Evolutionary conservation across 805 yeast genomes (phyloP).

Genomic region (Candida glaebosa): DNA sequence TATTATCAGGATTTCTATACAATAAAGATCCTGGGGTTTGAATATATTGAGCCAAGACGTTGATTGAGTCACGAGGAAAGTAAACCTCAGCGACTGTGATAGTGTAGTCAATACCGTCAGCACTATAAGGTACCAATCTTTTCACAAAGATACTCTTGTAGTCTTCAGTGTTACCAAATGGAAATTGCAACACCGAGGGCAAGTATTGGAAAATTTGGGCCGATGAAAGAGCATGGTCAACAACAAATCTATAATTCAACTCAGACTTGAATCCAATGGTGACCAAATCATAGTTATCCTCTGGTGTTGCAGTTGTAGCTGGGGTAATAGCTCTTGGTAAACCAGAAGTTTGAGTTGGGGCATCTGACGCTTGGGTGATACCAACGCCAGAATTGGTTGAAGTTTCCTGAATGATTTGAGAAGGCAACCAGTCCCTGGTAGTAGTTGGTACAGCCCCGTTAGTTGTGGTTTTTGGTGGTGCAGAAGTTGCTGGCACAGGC

Average conservation of each 20-base stretch:
- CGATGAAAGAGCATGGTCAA: constrained; percentile 64
- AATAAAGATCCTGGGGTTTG: constrained; percentile 51
- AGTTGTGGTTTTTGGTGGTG: constrained; percentile 2
- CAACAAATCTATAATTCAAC: constrained; percentile 83
- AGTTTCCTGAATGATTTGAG: constrained; percentile 20
- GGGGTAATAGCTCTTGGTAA: constrained; percentile 83
- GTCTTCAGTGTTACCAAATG: constrained; percentile 42
- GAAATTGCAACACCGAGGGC: constrained; percentile 67
- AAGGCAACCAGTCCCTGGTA: constrained; percentile 27
- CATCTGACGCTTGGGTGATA: constrained; percentile 6
- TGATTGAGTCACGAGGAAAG: constrained; percentile 58
- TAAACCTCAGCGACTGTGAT: constrained; percentile 88
- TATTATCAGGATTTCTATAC: constrained; percentile 55
- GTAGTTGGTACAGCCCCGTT: constrained; percentile 8
- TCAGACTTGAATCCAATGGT: constrained; percentile 76
- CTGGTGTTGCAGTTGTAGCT: constrained; percentile 44
- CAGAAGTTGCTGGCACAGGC: neutral
- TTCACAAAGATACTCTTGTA: constrained; percentile 51
- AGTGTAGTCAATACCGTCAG: constrained; percentile 51
- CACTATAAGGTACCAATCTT: constrained; percentile 72
- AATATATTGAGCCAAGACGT: constrained; percentile 47
- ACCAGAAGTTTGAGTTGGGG: constrained; percentile 37
- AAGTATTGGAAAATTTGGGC: constrained; percentile 84
- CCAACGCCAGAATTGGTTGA: constrained; percentile 2
- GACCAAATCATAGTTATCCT: constrained; percentile 48